Percentiles rank a stretch among this genome's conserved stretches.
These are phyloP conservation scores for Xylaria sp. DNA, from an alignment of 2,329 filamentous ascomycete species.

Conservation along the genomic window DNA sequence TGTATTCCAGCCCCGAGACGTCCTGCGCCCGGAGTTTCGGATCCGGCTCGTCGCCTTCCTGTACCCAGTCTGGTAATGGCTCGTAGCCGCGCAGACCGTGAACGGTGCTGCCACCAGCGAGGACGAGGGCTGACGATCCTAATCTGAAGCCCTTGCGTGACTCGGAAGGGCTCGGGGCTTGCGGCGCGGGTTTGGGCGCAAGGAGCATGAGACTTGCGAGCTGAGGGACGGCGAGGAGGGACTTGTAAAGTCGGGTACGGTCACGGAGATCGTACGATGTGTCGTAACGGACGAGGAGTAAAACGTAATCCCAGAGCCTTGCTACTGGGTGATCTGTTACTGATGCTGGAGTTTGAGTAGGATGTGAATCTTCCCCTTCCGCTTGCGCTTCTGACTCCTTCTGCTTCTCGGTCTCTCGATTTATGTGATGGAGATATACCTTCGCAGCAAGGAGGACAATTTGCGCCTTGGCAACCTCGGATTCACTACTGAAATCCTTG, in stretches of 20 bases:
- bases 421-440: constrained; percentile 86
- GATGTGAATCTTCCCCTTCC: constrained; percentile 31
- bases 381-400: constrained; percentile 15
- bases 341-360: constrained; percentile 27
- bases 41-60: constrained; percentile 73
- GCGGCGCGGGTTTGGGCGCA: constrained; percentile 89
- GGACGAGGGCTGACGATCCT: constrained; percentile 78
- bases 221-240: constrained; percentile 76
- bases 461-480: constrained; percentile 81
- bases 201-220: constrained; percentile 85
- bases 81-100: constrained; percentile 76
- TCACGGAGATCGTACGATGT: constrained; percentile 93
- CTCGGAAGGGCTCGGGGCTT: constrained; percentile 84
- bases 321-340: constrained; percentile 62
- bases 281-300: constrained; percentile 85
- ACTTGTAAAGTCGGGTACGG: constrained; percentile 79
- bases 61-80: constrained; percentile 77
- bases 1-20: constrained; percentile 33
- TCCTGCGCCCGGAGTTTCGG: constrained; percentile 52
- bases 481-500: constrained; percentile 78
- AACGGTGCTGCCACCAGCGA: constrained; percentile 69
- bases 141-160: constrained; percentile 70
- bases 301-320: constrained; percentile 76
- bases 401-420: constrained; percentile 49
- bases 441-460: constrained; percentile 93